Base-by-base conservation (phyloP, 441 rosid genomes). In the Daphne laureola region DNA sequence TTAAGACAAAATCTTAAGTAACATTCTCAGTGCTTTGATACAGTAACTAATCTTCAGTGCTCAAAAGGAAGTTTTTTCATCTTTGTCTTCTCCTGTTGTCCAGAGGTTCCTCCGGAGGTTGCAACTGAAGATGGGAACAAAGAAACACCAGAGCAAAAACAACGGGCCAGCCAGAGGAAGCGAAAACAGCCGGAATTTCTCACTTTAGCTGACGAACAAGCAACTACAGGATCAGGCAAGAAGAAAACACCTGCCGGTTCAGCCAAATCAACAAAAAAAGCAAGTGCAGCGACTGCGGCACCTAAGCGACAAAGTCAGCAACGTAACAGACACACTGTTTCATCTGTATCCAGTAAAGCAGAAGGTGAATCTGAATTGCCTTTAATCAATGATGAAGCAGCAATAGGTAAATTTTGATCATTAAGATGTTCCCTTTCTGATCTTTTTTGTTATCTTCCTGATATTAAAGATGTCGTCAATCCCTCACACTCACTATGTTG, bases 271-370 rank as follows among this genome's bases (percentile, higher is more conserved):
- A 18, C 36, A 38, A 56, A 62, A 70, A 77, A 66, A 21, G 55
- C 50, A n/a, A 46, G 51, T 58, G 3, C 17, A 7, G 56, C 64
- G 69, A 57, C 69, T 41, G 61, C 73, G 16, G 17, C 67, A 44
- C 51, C 75, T 26, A 75, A 45, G 61, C 77, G 70, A 0, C 76
- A 62, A 66, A 25, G 76, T 59, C 75, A 77, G 46, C 75, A 63
- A 31, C 54, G 76, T 12, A 2, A 61, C 27, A 73, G 66, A 57
- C 67, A 51, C 27, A 4, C 75, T 3, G 23, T 58, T 0, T 16
- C 23, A 25, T 14, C 57, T 13, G 26, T 17, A 15, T 9, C 11
- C 5, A 55, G 25, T 15, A 62, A 66, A 26, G 63, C 63, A 21
- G 62, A 61, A 50, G 78, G 57, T n/a, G 51, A 49, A 42, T 61